Evolutionary conservation across 192 early-diverging fungal species (phyloP).

Genomic region (Entomortierella lignicola): DNA sequence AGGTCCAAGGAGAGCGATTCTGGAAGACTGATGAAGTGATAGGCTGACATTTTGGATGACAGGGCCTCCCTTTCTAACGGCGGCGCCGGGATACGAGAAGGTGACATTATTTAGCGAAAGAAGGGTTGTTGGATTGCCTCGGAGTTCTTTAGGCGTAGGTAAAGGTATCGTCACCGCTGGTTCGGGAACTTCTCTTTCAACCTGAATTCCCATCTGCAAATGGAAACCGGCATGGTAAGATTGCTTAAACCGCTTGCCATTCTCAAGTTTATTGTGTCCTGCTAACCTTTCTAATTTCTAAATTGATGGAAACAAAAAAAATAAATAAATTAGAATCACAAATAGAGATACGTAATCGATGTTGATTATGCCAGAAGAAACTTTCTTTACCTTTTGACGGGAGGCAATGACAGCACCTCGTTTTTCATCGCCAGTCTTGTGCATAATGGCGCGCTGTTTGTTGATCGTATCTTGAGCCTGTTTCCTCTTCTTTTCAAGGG

Average conservation of each 20-base stretch:
- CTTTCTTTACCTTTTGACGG: slow-evolving; percentile 72
- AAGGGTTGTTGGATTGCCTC: slow-evolving; percentile 76
- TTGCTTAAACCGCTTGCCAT: slow-evolving; percentile 77
- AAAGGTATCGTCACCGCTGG: slow-evolving; percentile 64
- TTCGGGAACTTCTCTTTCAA: slow-evolving; percentile 35
- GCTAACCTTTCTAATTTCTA: slow-evolving; percentile 74
- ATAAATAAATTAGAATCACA: no score
- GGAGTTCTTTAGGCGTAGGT: slow-evolving; percentile 68
- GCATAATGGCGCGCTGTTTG: slow-evolving; percentile 76
- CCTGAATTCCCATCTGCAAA: slow-evolving; percentile 27
- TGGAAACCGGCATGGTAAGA: slow-evolving; percentile 70
- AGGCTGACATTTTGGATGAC: slow-evolving; percentile 78
- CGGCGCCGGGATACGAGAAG: slow-evolving; percentile 72
- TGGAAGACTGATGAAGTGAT: slow-evolving; percentile 72
- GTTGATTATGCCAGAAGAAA: background rate
- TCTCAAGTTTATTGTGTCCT: slow-evolving; percentile 71
- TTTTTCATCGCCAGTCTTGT: slow-evolving; percentile 85
- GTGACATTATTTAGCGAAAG: slow-evolving; percentile 73
- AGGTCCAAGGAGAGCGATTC: slow-evolving; percentile 83
- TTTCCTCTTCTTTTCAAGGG: slow-evolving; percentile 76
- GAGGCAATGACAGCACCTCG: slow-evolving; percentile 78
- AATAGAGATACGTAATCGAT: no score
- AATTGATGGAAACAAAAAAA: slow-evolving; percentile 19
- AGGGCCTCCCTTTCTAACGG: slow-evolving; percentile 29
- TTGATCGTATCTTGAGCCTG: slow-evolving; percentile 86